A percentile compares a stretch with the other conserved stretches of the same genome.
Evolutionary conservation across 768 basidiomycete genomes (phyloP).

Genomic region (Coprinellus aureogranulatus): DNA sequence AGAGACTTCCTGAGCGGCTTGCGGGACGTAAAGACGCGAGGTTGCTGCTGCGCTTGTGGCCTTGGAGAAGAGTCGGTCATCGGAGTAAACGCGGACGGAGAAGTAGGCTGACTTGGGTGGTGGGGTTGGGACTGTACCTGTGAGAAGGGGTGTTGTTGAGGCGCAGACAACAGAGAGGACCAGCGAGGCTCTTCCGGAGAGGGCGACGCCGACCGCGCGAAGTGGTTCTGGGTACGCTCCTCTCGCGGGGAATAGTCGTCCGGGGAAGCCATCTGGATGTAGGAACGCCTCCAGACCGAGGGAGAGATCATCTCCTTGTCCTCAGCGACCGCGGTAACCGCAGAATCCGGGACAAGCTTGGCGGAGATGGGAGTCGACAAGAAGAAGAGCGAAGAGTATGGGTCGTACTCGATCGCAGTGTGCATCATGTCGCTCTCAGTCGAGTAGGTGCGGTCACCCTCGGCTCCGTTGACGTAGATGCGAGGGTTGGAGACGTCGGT

Average conservation of each 20-base stretch:
- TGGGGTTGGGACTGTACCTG: constrained; percentile 34
- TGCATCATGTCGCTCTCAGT: constrained; percentile 68
- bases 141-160: constrained; percentile 14
- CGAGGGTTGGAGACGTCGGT: constrained; percentile 47
- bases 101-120: constrained; percentile 44
- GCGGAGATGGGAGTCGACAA: constrained; percentile 43
- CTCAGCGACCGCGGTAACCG: constrained; percentile 42
- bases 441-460: constrained; percentile 42
- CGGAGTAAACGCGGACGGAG: constrained; percentile 36
- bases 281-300: constrained; percentile 45
- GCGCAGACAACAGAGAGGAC: constrained; percentile 22
- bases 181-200: constrained; percentile 23
- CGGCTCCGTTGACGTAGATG: constrained; percentile 43
- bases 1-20: constrained; percentile 6
- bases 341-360: constrained; percentile 35
- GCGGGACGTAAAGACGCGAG: constrained; percentile 13
- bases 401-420: constrained; percentile 68
- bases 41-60: constrained; percentile 8
- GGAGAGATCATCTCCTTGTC: constrained; percentile 57
- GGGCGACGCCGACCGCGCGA: constrained; percentile 16
- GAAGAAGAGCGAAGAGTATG: constrained; percentile 58
- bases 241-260: constrained; percentile 38
- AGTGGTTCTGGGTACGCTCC: constrained; percentile 37
- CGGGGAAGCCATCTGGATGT: constrained; percentile 42
- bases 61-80: constrained; percentile 44